Base-by-base conservation (phyloP, 2,329 filamentous ascomycete species). In the Apiospora saccharicola region DNA sequence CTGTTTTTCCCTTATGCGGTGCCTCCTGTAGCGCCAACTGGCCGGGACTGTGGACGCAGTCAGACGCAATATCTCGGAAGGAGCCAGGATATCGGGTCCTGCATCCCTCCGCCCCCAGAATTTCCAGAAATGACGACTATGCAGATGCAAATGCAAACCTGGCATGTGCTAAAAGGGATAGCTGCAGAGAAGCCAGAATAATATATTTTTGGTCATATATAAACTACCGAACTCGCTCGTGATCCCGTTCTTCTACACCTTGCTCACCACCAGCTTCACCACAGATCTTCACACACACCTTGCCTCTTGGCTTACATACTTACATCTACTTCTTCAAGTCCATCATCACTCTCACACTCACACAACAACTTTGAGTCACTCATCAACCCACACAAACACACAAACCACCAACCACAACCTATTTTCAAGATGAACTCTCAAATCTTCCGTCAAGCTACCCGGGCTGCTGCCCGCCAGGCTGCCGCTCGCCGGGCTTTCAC, bases 381-480 rank as follows among this genome's bases (percentile, higher is more conserved):
- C n/a, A 22, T 22, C 44, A 14, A 47, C 12, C 43, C 67, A 44
- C n/a, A 19, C 13, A 7, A 67, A 34, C 30, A 67, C 30, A 13
- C n/a, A 64, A 49, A 49, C 26, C 61, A 49, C 43, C 37, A 37
- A 7, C 49, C 2, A 41, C 16, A 64, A 37, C 30, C 4, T 13
- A 69, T 16, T 16, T 24, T 19, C 68, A 57, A 26, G 30, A 70
- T 70, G 68, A 70, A 70, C 68, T 43, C 68, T 34, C 68, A 70
- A 57, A 41, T 41, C 46, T 41, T 70, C 68, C 47, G 68, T 5
- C 34, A 41, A 34, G 68, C 47, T 34, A 24, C 46, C 47, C 47
- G 47, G 30, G 68, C 37, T 34, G 37, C 68, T 41, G 68, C 19
- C 68, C 68, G 68, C 37, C 24, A 43, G 19, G 43, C 44, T 8